A percentile compares a stretch with the other conserved stretches of the same genome.
Evolutionary conservation across 176 grass and related monocot genomes (phyloP).

Genomic region (Hordeum vulgare): DNA sequence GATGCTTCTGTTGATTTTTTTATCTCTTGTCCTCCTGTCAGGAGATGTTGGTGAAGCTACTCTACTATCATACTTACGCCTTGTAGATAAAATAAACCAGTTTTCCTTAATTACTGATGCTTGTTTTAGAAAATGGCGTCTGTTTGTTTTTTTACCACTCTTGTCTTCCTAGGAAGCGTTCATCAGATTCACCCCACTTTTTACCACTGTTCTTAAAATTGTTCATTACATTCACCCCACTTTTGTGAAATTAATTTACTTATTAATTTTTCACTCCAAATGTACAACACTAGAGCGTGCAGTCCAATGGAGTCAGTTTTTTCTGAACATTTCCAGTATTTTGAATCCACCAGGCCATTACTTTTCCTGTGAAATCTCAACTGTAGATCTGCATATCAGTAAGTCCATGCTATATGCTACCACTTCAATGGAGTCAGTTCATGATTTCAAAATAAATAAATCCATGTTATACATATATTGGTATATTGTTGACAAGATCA

Average conservation of each 20-base stretch:
- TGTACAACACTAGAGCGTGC: too few relatives aligned
- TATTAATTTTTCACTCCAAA: neutral
- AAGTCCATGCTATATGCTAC: neutral
- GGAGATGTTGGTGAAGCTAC: too few relatives aligned
- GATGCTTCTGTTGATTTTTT: too few relatives aligned
- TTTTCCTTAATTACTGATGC: too few relatives aligned
- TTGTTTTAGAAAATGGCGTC: too few relatives aligned
- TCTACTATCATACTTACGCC: too few relatives aligned
- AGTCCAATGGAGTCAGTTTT: neutral
- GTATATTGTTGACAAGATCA: neutral
- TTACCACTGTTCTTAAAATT: too few relatives aligned
- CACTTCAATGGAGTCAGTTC: too few relatives aligned
- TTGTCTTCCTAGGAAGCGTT: too few relatives aligned
- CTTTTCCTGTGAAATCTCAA: neutral
- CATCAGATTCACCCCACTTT: neutral
- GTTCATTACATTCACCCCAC: neutral
- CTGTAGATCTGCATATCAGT: neutral
- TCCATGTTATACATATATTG: neutral
- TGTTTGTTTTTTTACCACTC: too few relatives aligned
- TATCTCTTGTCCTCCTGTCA: too few relatives aligned
- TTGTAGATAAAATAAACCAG: too few relatives aligned
- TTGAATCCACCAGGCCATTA: neutral
- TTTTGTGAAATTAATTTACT: neutral
- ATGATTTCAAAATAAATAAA: neutral
- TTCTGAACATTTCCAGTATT: neutral